Percentiles rank a stretch among this genome's conserved stretches.
Conservation (phyloP, 2,329 filamentous ascomycete species). For the Ascochyta lentis region DNA sequence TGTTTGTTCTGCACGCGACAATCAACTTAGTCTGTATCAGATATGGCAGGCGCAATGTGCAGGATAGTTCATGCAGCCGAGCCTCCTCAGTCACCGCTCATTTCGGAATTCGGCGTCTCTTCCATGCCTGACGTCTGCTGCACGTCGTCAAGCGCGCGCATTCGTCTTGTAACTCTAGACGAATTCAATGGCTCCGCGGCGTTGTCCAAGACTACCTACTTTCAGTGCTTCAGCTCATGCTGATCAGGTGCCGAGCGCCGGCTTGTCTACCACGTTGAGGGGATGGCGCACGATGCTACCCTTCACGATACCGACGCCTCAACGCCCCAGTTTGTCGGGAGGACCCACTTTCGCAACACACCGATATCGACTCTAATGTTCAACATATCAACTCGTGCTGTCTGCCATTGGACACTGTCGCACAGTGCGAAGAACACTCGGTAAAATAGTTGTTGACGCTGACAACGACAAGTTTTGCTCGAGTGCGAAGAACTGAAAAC, state of each 20-base stretch:
- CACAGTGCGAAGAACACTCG: neutral
- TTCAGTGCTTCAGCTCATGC: neutral
- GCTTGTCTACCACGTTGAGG: constrained; percentile 12
- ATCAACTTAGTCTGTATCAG: neutral
- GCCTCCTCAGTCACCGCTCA: neutral
- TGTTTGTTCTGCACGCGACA: too few relatives aligned
- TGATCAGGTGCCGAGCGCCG: constrained; percentile 7
- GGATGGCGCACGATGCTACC: constrained; percentile 6
- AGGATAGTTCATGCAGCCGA: constrained; percentile 2
- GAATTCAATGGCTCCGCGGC: neutral
- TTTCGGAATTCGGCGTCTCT: neutral
- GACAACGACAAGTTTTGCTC: neutral
- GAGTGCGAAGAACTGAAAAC: constrained; percentile 10
- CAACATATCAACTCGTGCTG: neutral
- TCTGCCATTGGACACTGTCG: neutral
- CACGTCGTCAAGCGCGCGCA: neutral
- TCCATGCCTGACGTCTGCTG: neutral
- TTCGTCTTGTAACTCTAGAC: neutral
- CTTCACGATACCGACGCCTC: constrained; percentile 6
- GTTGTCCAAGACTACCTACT: neutral
- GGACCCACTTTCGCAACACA: constrained; percentile 9
- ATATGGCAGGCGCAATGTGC: neutral
- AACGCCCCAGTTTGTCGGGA: constrained; percentile 11
- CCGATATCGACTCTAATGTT: neutral
- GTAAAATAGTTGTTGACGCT: constrained; percentile 1